These are phyloP conservation scores for Pichia sp. DNA, from an alignment of 1,139 yeast species.

Conservation along the genomic window DNA sequence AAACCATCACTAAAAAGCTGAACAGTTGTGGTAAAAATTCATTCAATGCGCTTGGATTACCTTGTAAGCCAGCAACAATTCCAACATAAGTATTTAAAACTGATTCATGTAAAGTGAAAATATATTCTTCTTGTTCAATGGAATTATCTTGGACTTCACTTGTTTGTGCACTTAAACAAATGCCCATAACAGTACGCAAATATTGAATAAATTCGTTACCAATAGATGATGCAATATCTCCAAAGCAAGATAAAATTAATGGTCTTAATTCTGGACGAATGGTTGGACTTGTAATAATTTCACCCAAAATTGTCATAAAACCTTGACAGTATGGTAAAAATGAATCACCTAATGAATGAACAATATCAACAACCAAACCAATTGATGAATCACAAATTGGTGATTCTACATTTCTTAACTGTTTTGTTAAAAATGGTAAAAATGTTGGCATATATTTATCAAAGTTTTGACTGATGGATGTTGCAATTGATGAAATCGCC, in stretches of 20 bases:
- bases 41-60: slow-evolving; percentile 56
- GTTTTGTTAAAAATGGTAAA: slow-evolving; percentile 72
- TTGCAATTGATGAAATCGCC: slow-evolving; percentile 85
- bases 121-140: slow-evolving; percentile 72
- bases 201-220: slow-evolving; percentile 73
- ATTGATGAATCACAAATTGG: slow-evolving; percentile 84
- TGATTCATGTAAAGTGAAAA: slow-evolving; percentile 68
- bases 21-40: slow-evolving; percentile 68
- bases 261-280: slow-evolving; percentile 82
- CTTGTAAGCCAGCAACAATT: slow-evolving; percentile 78
- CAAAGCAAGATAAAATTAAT: slow-evolving; percentile 86
- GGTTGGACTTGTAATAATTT: slow-evolving; percentile 55
- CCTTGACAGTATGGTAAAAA: slow-evolving; percentile 71
- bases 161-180: slow-evolving; percentile 54
- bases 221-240: slow-evolving; percentile 88
- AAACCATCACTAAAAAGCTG: slow-evolving; percentile 56
- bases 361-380: slow-evolving; percentile 92
- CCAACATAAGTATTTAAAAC: slow-evolving; percentile 95
- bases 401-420: slow-evolving; percentile 74
- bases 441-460: slow-evolving; percentile 73
- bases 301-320: slow-evolving; percentile 76
- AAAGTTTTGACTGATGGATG: slow-evolving; percentile 66
- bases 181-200: slow-evolving; percentile 69
- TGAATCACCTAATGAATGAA: slow-evolving; percentile 78
- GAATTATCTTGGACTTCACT: slow-evolving; percentile 53